Evolutionary conservation across 108 stramenopile species (phyloP).

Genomic region (Cyclostephanos invisitatus): DNA sequence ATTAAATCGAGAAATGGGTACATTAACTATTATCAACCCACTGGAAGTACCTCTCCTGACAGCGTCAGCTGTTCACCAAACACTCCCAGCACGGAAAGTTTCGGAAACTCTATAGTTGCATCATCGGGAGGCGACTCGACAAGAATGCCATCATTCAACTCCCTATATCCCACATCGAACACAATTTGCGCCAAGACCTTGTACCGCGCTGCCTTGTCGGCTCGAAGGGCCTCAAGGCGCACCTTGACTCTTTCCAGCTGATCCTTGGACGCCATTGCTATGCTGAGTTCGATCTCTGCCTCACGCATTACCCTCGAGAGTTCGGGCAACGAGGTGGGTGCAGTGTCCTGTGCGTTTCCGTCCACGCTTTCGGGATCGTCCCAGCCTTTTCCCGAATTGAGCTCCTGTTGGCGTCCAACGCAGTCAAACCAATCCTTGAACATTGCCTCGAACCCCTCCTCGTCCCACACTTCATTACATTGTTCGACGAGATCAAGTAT

Average conservation of each 20-base stretch:
- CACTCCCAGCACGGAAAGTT: slow-evolving; percentile 38
- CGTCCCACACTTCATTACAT: slow-evolving; percentile 62
- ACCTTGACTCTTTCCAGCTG: slow-evolving; percentile 60
- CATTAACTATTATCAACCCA: slow-evolving; percentile 17
- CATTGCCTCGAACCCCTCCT: slow-evolving; percentile 65
- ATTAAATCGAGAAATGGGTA: no score
- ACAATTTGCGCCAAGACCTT: slow-evolving; percentile 75
- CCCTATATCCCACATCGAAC: slow-evolving; percentile 78
- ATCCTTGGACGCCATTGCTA: slow-evolving; percentile 65
- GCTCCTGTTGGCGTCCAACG: slow-evolving; percentile 70
- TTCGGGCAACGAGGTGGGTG: slow-evolving; percentile 32
- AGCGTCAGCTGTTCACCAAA: slow-evolving; percentile 41
- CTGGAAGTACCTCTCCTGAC: slow-evolving; percentile 39
- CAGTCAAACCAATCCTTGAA: slow-evolving; percentile 77
- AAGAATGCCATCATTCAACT: slow-evolving; percentile 65
- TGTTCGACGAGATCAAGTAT: slow-evolving; percentile 38
- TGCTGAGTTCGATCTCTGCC: slow-evolving; percentile 79
- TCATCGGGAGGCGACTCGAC: slow-evolving; percentile 26
- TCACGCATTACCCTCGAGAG: slow-evolving; percentile 67
- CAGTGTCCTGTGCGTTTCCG: slow-evolving; percentile 2
- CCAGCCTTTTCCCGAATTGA: slow-evolving; percentile 21
- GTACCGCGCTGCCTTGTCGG: slow-evolving; percentile 64
- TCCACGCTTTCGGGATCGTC: background rate
- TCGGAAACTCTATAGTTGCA: slow-evolving; percentile 30
- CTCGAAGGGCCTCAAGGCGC: slow-evolving; percentile 55